These are phyloP conservation scores for Meyerozyma carpophila DNA, from an alignment of 1,139 yeast genomes.

Conservation along the genomic window DNA sequence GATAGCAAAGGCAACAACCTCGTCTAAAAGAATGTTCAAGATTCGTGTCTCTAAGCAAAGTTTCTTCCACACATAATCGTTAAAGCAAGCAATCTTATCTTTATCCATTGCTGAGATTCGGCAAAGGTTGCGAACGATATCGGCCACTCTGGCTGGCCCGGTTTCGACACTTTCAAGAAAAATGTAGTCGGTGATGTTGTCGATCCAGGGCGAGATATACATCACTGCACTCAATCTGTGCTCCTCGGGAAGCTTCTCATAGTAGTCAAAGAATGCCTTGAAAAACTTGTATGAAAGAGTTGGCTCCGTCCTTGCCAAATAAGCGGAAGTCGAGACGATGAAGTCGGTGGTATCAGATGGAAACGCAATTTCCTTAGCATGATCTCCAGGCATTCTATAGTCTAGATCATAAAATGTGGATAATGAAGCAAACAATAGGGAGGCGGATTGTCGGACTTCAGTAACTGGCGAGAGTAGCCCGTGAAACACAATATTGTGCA, in stretches of 20 bases:
- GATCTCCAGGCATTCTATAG: conserved; percentile 52
- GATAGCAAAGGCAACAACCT: conserved; percentile 66
- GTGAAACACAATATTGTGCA: conserved; percentile 61
- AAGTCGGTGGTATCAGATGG: conserved; percentile 68
- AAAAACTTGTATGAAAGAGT: conserved; percentile 59
- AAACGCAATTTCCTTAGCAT: conserved; percentile 61
- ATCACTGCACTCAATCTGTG: conserved; percentile 39
- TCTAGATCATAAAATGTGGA: conserved; percentile 57
- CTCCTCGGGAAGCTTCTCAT: conserved; percentile 35
- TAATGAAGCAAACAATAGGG: conserved; percentile 58
- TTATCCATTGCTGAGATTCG: conserved; percentile 52
- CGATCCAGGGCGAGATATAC: conserved; percentile 75
- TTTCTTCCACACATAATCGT: conserved; percentile 65
- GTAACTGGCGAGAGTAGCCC: conserved; percentile 59
- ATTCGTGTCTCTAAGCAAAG: conserved; percentile 59
- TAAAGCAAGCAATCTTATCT: conserved; percentile 28
- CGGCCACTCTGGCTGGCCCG: conserved; percentile 60
- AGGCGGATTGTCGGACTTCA: conserved; percentile 60
- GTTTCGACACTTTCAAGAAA: conserved; percentile 46
- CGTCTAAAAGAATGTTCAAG: conserved; percentile 59
- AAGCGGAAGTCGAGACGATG: conserved; percentile 55
- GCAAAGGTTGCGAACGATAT: conserved; percentile 59
- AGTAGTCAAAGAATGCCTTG: conserved; percentile 55
- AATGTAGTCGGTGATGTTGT: conserved; percentile 56
- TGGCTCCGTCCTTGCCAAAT: conserved; percentile 54